Evolutionary conservation across 73 alveolate genomes (phyloP).

Genomic region (Paramecium octaurelia): DNA sequence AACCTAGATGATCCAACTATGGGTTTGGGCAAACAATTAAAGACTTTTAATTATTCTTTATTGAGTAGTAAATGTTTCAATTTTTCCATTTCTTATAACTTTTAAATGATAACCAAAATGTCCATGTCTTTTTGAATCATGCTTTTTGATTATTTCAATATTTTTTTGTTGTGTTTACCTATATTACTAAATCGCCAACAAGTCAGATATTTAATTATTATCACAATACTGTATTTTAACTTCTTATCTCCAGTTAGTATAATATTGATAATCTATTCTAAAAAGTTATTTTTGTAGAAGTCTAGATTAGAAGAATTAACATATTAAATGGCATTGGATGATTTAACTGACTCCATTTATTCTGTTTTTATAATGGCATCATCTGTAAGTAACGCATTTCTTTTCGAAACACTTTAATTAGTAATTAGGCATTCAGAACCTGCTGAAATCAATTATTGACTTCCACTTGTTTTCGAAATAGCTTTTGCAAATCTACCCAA

Average conservation of each 20-base stretch:
- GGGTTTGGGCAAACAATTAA: conserved; percentile 56
- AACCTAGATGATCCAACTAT: neutral
- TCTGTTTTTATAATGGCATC: neutral
- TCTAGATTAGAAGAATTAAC: neutral
- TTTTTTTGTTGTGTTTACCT: neutral
- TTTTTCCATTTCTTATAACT: conserved; percentile 52
- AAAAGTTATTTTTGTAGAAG: neutral
- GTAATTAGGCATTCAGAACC: neutral
- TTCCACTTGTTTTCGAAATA: neutral
- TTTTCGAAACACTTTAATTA: neutral
- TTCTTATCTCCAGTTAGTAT: neutral
- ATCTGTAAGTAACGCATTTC: neutral
- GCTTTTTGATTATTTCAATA: neutral
- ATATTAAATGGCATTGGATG: neutral
- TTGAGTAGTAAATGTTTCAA: conserved; percentile 36
- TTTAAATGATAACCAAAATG: conserved; percentile 41
- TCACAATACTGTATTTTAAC: neutral
- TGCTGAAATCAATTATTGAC: neutral
- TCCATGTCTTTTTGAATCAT: conserved; percentile 47
- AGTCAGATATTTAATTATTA: neutral
- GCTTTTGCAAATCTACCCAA: neutral
- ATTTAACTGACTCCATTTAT: neutral
- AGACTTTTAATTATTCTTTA: conserved; percentile 11
- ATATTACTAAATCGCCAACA: neutral
- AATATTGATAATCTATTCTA: neutral